Evolutionary conservation across 2,329 filamentous ascomycete genomes (phyloP).

Genomic region (Didymella sp.): DNA sequence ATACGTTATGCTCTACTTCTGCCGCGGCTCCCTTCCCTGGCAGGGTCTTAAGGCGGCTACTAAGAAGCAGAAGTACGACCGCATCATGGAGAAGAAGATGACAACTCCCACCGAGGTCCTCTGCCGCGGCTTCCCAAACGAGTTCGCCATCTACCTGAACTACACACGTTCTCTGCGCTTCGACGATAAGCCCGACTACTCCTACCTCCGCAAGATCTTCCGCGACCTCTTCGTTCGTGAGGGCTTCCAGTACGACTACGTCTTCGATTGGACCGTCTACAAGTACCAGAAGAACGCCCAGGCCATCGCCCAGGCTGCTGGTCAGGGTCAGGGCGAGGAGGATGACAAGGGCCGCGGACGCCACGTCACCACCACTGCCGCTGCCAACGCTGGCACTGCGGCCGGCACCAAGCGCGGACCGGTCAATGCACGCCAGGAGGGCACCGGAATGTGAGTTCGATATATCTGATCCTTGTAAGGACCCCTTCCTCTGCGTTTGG

Average conservation of each 20-base stretch:
- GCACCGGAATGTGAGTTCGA: constrained; percentile 96
- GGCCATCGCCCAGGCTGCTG: constrained; percentile 84
- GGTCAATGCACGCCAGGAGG: constrained; percentile 80
- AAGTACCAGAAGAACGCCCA: constrained; percentile 99
- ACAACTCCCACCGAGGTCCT: constrained; percentile 98
- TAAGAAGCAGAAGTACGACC: constrained; percentile 99
- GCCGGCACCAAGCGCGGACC: constrained; percentile 73
- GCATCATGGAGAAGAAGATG: constrained; percentile 99
- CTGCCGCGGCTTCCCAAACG: constrained; percentile 98
- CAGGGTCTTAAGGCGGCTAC: constrained; percentile 98
- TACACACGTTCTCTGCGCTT: constrained; percentile 98
- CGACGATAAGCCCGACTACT: constrained; percentile 99
- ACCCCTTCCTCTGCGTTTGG: constrained; percentile 84
- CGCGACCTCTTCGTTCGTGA: constrained; percentile 98
- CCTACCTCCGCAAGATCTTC: constrained; percentile 99
- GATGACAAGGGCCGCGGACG: constrained; percentile 75
- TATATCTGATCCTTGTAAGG: constrained; percentile 83
- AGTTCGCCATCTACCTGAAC: constrained; percentile 99
- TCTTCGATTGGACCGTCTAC: constrained; percentile 99
- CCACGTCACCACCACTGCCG: constrained; percentile 65
- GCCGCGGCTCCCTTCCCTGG: constrained; percentile 97
- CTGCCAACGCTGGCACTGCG: constrained; percentile 68
- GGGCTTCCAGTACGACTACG: constrained; percentile 99
- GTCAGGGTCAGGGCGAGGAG: constrained; percentile 69
- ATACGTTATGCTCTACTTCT: constrained; percentile 99